Evolutionary conservation across 306 rosid species (phyloP).

Genomic region (Bauhinia variegata): DNA sequence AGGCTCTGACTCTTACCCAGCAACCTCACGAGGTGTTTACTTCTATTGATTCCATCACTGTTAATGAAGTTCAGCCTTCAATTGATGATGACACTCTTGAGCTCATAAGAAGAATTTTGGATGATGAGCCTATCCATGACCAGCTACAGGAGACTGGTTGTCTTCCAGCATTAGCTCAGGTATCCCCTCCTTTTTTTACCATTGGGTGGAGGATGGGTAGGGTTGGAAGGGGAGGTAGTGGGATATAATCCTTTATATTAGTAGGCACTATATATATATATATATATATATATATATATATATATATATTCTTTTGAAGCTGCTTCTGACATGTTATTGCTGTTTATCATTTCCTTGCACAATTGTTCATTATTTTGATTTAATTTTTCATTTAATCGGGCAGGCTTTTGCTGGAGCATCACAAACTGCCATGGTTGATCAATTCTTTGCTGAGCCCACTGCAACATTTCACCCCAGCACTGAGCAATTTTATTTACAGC

Average conservation of each 20-base stretch:
- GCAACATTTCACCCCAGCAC: slow-evolving; percentile 9
- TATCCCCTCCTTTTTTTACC: slow-evolving; percentile 29
- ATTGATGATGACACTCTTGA: too few species aligned
- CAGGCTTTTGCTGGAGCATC: slow-evolving; percentile 64
- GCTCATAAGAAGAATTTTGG: slow-evolving; percentile 51
- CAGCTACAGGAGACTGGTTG: slow-evolving; percentile 33
- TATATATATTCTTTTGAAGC: too few species aligned
- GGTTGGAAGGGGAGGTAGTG: too few species aligned
- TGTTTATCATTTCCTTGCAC: neutral
- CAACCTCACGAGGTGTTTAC: slow-evolving; percentile 30
- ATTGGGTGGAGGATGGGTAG: too few species aligned
- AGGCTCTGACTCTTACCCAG: slow-evolving; percentile 33
- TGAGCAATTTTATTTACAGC: slow-evolving; percentile 51
- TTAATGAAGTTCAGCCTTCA: too few species aligned
- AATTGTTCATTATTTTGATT: slow-evolving; percentile 6
- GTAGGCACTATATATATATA: too few species aligned
- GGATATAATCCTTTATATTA: too few species aligned
- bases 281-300: too few species aligned
- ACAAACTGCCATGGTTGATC: slow-evolving; percentile 51
- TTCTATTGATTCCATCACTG: slow-evolving; percentile 22
- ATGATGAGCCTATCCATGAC: slow-evolving; percentile 48
- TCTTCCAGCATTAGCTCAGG: slow-evolving; percentile 57
- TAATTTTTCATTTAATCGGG: slow-evolving; percentile 28
- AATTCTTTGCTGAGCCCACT: slow-evolving; percentile 35
- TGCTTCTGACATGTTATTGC: neutral